Conservation (phyloP, 257 asterid genomes). For the Asclepias syriaca region DNA sequence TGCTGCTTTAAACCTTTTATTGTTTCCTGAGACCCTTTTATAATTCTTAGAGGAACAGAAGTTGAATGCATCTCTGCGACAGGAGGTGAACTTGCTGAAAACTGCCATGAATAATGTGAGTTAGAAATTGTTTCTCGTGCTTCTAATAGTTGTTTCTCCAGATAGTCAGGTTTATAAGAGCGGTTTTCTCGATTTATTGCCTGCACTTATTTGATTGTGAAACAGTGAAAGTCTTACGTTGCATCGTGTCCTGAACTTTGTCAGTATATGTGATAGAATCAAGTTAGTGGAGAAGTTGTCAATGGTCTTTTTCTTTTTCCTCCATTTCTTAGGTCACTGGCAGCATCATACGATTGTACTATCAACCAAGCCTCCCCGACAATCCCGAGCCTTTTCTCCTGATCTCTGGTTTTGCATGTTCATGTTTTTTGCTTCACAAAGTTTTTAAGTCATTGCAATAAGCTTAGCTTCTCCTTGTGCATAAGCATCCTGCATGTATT, state of each 20-base stretch:
- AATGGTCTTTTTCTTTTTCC: not conserved
- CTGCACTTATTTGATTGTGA: not conserved
- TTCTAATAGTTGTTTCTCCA: conserved; percentile 4
- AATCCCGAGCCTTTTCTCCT: not conserved
- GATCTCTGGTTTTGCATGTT: not conserved
- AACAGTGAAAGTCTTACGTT: not conserved
- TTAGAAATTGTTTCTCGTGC: conserved; percentile 5
- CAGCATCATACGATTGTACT: not conserved
- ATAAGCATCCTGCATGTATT: not conserved
- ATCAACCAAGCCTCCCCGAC: not conserved
- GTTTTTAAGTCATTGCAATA: not conserved
- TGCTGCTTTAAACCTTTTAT: not conserved
- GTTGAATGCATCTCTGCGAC: conserved; percentile 55
- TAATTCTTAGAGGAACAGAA: conserved; percentile 76
- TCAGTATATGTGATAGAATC: not conserved
- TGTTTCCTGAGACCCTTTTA: conserved; percentile 18
- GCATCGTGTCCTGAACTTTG: not conserved
- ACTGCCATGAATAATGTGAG: conserved; percentile 67
- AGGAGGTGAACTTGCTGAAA: conserved; percentile 65
- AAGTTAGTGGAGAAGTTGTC: not conserved
- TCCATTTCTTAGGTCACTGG: not conserved
- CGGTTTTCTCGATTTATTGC: not conserved
- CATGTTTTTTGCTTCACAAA: not conserved
- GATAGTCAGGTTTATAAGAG: too few relatives aligned
- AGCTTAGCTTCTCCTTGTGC: not conserved